A percentile compares a stretch with the other conserved stretches of the same genome.
These are phyloP conservation scores for Raphidocelis subcapitata DNA, from an alignment of 139 green algal species.

Conservation along the genomic window DNA sequence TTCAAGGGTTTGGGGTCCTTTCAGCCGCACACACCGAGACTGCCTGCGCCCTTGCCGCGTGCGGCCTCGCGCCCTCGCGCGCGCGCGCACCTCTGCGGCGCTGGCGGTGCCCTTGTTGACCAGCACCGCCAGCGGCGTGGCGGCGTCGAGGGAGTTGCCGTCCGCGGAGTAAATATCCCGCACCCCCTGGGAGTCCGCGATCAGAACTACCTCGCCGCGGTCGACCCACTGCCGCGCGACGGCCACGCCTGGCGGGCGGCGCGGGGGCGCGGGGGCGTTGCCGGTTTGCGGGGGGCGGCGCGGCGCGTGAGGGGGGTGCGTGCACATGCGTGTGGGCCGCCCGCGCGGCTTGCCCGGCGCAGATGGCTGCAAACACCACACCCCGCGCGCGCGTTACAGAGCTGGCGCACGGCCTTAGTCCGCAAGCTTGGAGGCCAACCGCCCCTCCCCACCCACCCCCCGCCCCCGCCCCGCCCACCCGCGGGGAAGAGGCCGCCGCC, in stretches of 20 bases:
- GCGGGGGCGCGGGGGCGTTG: background rate
- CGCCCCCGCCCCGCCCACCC: slow-evolving; percentile 31
- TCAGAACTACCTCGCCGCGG: slow-evolving; percentile 89
- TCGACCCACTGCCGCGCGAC: slow-evolving; percentile 81
- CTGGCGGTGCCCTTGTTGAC: slow-evolving; percentile 96
- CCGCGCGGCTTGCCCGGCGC: no score
- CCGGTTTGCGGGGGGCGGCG: background rate
- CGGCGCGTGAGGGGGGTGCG: background rate
- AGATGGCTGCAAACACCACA: no score
- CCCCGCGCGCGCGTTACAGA: no score
- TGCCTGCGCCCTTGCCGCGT: background rate
- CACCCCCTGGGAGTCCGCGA: slow-evolving; percentile 87
- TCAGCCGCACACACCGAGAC: background rate
- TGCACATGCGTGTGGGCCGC: background rate
- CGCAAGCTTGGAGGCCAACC: no score
- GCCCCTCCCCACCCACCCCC: no score
- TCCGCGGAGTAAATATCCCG: slow-evolving; percentile 88
- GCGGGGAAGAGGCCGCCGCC: slow-evolving; percentile 91
- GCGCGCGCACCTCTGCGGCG: slow-evolving; percentile 84
- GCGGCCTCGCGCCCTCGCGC: no score
- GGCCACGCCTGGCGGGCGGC: slow-evolving; percentile 60
- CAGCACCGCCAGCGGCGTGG: slow-evolving; percentile 74
- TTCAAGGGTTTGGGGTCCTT: background rate
- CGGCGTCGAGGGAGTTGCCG: slow-evolving; percentile 37
- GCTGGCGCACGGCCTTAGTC: no score